phyloP scores from a whole-genome alignment of 192 early-diverging fungal genomes.

The Spinellus fusiger region DNA sequence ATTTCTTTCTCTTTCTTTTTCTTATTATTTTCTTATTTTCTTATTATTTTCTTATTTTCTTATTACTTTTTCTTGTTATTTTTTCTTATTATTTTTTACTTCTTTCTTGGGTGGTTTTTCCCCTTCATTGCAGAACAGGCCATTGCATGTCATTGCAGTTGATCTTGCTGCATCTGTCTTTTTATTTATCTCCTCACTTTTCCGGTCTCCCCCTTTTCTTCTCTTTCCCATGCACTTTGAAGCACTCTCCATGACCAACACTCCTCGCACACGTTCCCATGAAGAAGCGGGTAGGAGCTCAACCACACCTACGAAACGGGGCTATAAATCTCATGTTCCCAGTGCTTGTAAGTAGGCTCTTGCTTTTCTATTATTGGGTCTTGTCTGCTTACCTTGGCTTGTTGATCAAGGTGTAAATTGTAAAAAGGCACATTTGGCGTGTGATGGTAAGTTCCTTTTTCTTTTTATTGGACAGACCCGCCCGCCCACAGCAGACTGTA shows the following conservation, averaged over 20 bases:
- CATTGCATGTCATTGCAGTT: background rate
- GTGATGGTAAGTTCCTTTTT: slow-evolving; percentile 61
- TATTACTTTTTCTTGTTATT: background rate
- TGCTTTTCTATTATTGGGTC: background rate
- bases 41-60: background rate
- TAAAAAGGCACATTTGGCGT: slow-evolving; percentile 82
- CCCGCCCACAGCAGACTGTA: too few relatives aligned
- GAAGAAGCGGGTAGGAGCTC: background rate
- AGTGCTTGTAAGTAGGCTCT: slow-evolving; percentile 61
- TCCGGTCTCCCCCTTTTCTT: background rate
- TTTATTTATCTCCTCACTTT: background rate
- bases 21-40: background rate
- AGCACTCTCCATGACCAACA: background rate
- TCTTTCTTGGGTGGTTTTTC: background rate
- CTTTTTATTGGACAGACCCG: too few relatives aligned
- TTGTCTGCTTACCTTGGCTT: background rate
- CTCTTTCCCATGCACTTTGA: background rate
- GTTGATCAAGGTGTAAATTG: slow-evolving; percentile 55
- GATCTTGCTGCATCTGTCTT: background rate
- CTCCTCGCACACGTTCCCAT: background rate
- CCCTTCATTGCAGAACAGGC: background rate
- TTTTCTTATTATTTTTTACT: background rate
- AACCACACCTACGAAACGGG: slow-evolving; percentile 30
- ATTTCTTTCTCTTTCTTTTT: background rate
- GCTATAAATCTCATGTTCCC: slow-evolving; percentile 69